Evolutionary conservation across 352 stramenopile species (phyloP), one percentile per base, ranked within the genome.

Genomic region (Globisporangium polare): DNA sequence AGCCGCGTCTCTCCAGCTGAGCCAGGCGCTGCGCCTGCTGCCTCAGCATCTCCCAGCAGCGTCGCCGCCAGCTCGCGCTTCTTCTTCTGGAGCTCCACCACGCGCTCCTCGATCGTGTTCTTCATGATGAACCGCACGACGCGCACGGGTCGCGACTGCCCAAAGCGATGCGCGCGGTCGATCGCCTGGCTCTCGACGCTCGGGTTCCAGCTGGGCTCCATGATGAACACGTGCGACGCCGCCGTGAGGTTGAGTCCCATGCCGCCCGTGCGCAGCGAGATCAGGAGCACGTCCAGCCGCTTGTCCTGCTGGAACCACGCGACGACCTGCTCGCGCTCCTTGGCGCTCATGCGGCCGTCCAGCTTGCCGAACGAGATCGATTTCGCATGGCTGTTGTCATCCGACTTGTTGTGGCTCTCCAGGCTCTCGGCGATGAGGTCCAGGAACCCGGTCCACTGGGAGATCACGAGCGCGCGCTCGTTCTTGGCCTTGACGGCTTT

Each of bases 221-320:
- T 94, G 51, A 98, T 78, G 69, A 98, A 98, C 35, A 98, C 90
- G 42, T 97, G 84, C 27, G 89, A 89, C 17, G 92, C 92, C 53
- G 91, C 78, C 5, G 92, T 98, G 41, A 98, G 78, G 60, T 98
- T 98, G 52, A 98, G 83, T 13, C 92, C 94, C 20, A 95, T 78
- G 5, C 89, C 90, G 42, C 94, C 94, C 1, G 86, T 93, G 43
- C 88, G 88, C 37, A 97, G 59, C 8, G 86, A 96, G 39, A 98
- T 77, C 15, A 98, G 65, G 62, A 98, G 75, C 29, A 98, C 77
- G 35, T 92, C 72, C 10, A 89, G 63, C n/a, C 73, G 50, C 42
- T 78, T 67, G 27, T 87, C 74, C 37, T 77, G 65, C 53, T 89
- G 76, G 53, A 89, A 88, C 46, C 68, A 74, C 29, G 83, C 68